A percentile compares a stretch with the other conserved stretches of the same genome.
Evolutionary conservation across 345 rosid genomes (phyloP).

Genomic region (Populus nigra): DNA sequence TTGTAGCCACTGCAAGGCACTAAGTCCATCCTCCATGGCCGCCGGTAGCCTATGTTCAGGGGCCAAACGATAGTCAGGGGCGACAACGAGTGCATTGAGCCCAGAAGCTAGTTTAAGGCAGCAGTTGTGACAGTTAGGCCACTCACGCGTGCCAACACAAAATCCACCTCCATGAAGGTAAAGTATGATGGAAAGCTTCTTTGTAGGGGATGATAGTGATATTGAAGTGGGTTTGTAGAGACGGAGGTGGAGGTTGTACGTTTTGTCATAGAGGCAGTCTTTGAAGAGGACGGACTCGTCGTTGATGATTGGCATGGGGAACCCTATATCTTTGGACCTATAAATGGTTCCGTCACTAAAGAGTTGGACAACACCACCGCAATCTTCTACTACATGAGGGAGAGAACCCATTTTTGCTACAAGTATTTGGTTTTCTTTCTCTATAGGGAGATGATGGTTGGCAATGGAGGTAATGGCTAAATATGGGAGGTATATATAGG

Average conservation of each 20-base stretch:
- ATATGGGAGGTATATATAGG: neutral
- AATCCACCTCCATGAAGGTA: conserved; percentile 84
- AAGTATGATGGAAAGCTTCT: conserved; percentile 18
- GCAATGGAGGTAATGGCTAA: neutral
- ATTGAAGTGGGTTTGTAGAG: conserved; percentile 43
- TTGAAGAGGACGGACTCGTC: conserved; percentile 47
- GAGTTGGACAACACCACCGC: conserved; percentile 31
- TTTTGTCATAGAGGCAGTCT: conserved; percentile 51
- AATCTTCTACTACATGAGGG: conserved; percentile 34
- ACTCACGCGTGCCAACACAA: conserved; percentile 66
- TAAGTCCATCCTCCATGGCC: conserved; percentile 56
- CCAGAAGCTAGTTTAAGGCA: conserved; percentile 59
- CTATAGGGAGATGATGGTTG: neutral
- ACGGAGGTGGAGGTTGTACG: conserved; percentile 58
- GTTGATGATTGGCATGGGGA: conserved; percentile 25
- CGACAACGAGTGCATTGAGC: conserved; percentile 53
- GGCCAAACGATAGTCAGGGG: conserved; percentile 77
- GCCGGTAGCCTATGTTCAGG: conserved; percentile 85
- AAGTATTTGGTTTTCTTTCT: neutral
- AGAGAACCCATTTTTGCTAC: conserved; percentile 21
- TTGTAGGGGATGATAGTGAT: neutral
- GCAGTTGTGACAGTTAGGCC: conserved; percentile 75
- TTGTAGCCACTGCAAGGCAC: conserved; percentile 48
- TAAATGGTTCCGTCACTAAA: conserved; percentile 46
- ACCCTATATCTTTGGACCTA: conserved; percentile 37